phyloP scores from a whole-genome alignment of 208 protist species.

The Leishmania guyanensis region DNA sequence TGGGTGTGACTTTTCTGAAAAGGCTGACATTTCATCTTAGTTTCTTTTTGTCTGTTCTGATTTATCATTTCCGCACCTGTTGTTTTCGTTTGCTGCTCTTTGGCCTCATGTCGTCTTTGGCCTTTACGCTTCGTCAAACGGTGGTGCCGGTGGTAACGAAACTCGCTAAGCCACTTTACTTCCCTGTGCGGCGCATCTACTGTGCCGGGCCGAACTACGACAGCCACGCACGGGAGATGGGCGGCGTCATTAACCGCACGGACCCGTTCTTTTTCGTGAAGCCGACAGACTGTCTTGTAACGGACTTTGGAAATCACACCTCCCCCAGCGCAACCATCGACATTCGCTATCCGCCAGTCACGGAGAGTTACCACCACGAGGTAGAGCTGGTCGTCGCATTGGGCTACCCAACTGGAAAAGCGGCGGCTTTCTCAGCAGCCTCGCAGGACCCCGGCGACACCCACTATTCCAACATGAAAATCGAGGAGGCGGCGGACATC shows the following conservation, averaged over 20 bases:
- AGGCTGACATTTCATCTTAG: background rate
- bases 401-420: constrained; percentile 23
- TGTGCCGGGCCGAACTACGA: constrained; percentile 81
- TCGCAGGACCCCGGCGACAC: constrained; percentile 10
- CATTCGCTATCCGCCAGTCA: constrained; percentile 61
- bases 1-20: background rate
- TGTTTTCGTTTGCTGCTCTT: background rate
- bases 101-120: constrained; percentile 16
- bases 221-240: constrained; percentile 80
- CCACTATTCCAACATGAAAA: constrained; percentile 41
- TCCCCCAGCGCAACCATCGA: constrained; percentile 30
- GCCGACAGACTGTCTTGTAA: constrained; percentile 60
- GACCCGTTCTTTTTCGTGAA: constrained; percentile 88
- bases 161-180: constrained; percentile 26
- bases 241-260: constrained; percentile 35
- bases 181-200: constrained; percentile 77
- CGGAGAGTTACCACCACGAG: constrained; percentile 82
- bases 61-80: background rate
- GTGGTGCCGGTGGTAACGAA: constrained; percentile 59
- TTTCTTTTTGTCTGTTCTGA: background rate
- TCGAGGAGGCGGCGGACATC: constrained; percentile 48
- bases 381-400: constrained; percentile 85
- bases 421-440: background rate
- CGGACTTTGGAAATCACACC: constrained; percentile 26
- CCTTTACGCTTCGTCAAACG: constrained; percentile 34